Conservation (phyloP, 2,329 filamentous ascomycete species). For the Biscogniauxia mediterranea region DNA sequence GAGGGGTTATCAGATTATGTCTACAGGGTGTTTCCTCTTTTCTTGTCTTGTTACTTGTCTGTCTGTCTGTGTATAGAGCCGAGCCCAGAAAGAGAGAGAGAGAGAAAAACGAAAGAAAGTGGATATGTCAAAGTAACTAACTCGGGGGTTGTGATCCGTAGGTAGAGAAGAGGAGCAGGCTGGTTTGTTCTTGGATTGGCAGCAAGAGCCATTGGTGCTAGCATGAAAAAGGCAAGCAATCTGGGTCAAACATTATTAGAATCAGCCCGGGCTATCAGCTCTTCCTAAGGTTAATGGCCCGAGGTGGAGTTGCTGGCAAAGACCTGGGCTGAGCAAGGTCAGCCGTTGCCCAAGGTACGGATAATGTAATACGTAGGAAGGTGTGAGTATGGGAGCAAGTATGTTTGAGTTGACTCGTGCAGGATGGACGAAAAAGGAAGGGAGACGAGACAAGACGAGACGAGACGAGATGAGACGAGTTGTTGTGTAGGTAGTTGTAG, state of each 20-base stretch:
- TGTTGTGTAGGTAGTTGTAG: not conserved
- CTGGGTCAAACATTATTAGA: not conserved
- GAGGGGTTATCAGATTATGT: too few relatives aligned
- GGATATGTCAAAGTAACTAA: not conserved
- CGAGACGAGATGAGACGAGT: not conserved
- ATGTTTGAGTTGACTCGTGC: not conserved
- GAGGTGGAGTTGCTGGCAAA: not conserved
- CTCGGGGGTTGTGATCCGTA: not conserved
- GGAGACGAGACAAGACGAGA: not conserved
- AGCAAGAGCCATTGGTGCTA: not conserved
- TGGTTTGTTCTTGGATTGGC: not conserved
- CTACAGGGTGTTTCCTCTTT: too few relatives aligned
- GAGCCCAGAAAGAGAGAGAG: constrained; percentile 8
- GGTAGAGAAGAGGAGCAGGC: not conserved
- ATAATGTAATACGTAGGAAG: not conserved
- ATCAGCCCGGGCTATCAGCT: constrained; percentile 2
- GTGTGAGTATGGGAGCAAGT: not conserved
- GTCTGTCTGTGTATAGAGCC: too few relatives aligned
- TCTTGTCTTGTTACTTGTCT: too few relatives aligned
- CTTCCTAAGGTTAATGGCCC: not conserved
- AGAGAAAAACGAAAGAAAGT: constrained; percentile 9
- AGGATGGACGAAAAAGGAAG: not conserved
- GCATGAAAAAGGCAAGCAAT: not conserved
- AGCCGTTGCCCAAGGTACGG: not conserved
- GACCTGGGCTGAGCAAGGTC: constrained; percentile 9